Conservation (phyloP, 2,329 filamentous ascomycete genomes). For the Penicillium palitans region DNA sequence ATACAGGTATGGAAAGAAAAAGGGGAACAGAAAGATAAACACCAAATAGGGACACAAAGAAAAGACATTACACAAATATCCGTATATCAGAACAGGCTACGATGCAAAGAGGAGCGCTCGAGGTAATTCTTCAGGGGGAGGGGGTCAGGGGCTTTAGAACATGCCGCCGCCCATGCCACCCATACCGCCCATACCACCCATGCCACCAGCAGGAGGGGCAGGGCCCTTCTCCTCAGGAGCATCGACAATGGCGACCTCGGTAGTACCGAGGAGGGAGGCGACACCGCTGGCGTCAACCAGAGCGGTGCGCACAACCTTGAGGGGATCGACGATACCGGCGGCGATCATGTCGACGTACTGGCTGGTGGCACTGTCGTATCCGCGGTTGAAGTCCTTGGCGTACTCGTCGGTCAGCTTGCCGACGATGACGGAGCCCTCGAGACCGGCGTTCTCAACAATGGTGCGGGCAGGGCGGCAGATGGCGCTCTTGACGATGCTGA, state of each 20-base stretch:
- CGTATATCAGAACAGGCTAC: constrained; percentile 31
- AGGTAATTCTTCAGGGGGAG: constrained; percentile 23
- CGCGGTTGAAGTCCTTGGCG: constrained; percentile 92
- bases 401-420: constrained; percentile 97
- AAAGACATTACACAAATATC: constrained; percentile 29
- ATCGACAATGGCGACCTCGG: constrained; percentile 96
- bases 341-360: constrained; percentile 99
- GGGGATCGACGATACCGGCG: constrained; percentile 94
- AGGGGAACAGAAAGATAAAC: constrained; percentile 21
- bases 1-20: constrained; percentile 26
- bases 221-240: constrained; percentile 86
- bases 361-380: constrained; percentile 93
- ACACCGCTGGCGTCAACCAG: constrained; percentile 94
- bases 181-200: constrained; percentile 58
- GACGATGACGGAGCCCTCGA: constrained; percentile 93
- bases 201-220: constrained; percentile 52
- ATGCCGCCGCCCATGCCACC: constrained; percentile 66
- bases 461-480: constrained; percentile 93
- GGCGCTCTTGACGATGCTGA: constrained; percentile 95
- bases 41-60: constrained; percentile 21
- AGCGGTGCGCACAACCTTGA: constrained; percentile 98
- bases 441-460: constrained; percentile 96
- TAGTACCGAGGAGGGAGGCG: constrained; percentile 93
- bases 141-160: constrained; percentile 52
- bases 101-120: constrained; percentile 38